Base-by-base conservation (phyloP, 75 land plant species). In the Pinus albicaulis region DNA sequence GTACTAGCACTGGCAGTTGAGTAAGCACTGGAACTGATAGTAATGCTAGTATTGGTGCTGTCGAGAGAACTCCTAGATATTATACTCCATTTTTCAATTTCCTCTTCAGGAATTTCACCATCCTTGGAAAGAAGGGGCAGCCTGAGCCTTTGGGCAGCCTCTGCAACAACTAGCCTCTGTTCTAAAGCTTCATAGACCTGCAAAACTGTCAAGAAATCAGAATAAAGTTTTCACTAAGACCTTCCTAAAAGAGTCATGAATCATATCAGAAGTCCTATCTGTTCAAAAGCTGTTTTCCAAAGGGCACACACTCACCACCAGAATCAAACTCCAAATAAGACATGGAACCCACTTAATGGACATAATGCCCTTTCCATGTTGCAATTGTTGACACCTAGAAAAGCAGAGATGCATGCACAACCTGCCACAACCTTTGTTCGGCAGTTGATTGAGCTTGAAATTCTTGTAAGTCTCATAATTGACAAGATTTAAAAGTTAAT, bases 171-270 rank as follows among this genome's bases (percentile, higher is more conserved):
- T 64, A 96, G 72, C 25, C 92, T 84, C 36, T 92, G 95, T 73
- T 96, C 99, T 26, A 96, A 86, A 76, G 93, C 83, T 78, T 96
- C 98, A 79, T 96, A 96, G 61, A 94, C 95, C 99, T 96, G 79
- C 79, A 62, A 34, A 63, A 59, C 56, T 55, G 26, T 4, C 56
- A 74, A 23, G 3, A 10, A n/a, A 59, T 68, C n/a, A 38, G 71
- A 68, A 10, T 68, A 68, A 68, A 68, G 23, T 68, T 68, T 44
- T 36, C 53, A 48, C 53, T 48, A 48, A 48, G 53, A 48, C 53
- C 11, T 48, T 48, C 53, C 53, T 10, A 48, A 48, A 48, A 48
- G 2, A 48, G 53, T 48, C 53, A 48, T 10, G 53, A 48, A 11
- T 48, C 12, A 10, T 66, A 26, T 19, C 38, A 17, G 19, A 31